These are phyloP conservation scores for Vitellaria paradoxa DNA, from an alignment of 179 eudicot genomes.

Conservation along the genomic window DNA sequence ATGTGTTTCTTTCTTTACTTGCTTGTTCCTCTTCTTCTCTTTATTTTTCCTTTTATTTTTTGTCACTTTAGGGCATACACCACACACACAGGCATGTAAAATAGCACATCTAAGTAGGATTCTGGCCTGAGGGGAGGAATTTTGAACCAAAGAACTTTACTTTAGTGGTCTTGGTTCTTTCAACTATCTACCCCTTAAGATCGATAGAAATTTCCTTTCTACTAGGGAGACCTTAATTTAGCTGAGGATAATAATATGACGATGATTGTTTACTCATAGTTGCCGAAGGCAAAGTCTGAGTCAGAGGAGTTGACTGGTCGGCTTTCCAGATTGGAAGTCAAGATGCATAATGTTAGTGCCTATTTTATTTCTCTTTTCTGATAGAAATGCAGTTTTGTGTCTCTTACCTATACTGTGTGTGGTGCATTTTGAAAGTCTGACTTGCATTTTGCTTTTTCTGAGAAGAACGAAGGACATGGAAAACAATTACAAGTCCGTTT, in stretches of 20 bases:
- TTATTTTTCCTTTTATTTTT: neutral
- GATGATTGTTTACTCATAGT: slow-evolving; percentile 31
- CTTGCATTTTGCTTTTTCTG: too few species aligned
- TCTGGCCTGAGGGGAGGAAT: too few species aligned
- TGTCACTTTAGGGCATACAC: neutral
- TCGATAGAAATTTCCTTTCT: slow-evolving; percentile 9
- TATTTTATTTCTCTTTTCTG: neutral
- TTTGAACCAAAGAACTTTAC: neutral
- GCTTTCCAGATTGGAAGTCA: slow-evolving; percentile 46
- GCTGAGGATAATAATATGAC: neutral
- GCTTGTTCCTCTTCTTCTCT: neutral
- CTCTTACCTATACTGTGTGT: neutral
- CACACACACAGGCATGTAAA: neutral
- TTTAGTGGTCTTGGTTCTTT: neutral
- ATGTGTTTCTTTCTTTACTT: neutral
- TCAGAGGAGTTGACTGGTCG: slow-evolving; percentile 37
- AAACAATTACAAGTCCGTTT: too few species aligned
- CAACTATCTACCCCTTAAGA: neutral
- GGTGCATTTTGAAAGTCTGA: too few species aligned
- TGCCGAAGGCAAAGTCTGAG: slow-evolving; percentile 42
- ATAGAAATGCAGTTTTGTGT: neutral
- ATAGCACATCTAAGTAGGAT: neutral
- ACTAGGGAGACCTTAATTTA: neutral
- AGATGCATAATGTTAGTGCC: slow-evolving; percentile 52
- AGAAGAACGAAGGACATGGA: too few species aligned